A percentile compares a stretch with the other conserved stretches of the same genome.
These are phyloP conservation scores for Pestalotiopsis sp. DNA, from an alignment of 2,329 filamentous ascomycete genomes.

Conservation along the genomic window DNA sequence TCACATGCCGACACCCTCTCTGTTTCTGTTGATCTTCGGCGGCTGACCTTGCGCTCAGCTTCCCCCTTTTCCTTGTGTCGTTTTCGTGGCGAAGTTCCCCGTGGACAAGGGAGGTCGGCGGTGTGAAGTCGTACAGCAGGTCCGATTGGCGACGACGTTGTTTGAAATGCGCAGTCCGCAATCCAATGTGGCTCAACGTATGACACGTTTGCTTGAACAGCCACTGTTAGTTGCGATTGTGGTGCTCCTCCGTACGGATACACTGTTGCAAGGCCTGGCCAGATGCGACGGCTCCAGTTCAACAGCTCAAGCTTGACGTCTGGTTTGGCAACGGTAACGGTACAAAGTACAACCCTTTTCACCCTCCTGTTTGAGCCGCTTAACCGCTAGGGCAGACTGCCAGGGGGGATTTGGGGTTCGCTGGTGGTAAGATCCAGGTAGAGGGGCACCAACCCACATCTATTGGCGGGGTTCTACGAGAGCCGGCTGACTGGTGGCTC, in stretches of 20 bases:
- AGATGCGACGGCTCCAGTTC: background rate
- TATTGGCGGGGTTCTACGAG: background rate
- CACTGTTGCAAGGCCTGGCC: background rate
- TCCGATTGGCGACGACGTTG: background rate
- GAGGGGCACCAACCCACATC: background rate
- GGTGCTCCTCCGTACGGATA: background rate
- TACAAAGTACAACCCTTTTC: background rate
- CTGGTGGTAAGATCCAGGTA: background rate
- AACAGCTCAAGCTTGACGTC: background rate
- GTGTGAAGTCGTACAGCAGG: background rate
- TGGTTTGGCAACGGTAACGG: background rate
- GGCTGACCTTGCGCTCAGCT: background rate
- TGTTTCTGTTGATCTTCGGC: background rate
- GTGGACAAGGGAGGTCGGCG: background rate
- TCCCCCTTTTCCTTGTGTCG: background rate
- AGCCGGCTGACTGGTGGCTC: background rate
- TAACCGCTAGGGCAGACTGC: conserved; percentile 5
- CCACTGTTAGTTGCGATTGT: background rate
- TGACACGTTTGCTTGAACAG: background rate
- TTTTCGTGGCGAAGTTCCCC: background rate
- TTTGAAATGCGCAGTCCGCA: background rate
- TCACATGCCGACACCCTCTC: conserved; percentile 11
- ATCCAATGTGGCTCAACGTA: background rate
- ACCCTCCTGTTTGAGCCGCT: conserved; percentile 6
- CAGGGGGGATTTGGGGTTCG: background rate